Conservation (phyloP, 805 yeast genomes). For the Candida ficus region DNA sequence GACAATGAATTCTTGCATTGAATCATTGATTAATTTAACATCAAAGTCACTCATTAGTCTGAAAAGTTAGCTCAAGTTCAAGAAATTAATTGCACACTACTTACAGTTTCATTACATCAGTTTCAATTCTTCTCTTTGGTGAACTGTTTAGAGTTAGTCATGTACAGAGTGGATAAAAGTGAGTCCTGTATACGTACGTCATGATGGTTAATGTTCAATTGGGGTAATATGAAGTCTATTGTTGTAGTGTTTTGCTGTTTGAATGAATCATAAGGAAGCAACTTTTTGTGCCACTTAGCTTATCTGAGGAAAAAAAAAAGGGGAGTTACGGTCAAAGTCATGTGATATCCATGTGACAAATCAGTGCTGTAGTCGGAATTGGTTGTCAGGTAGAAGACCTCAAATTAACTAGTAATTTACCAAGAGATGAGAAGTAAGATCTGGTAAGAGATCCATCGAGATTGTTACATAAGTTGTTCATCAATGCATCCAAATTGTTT, state of each 20-base stretch:
- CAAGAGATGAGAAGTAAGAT: too few species aligned
- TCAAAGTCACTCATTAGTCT: constrained; percentile 88
- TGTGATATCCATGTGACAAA: not conserved
- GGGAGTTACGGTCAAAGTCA: not conserved
- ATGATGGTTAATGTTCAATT: too few species aligned
- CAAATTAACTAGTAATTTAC: too few species aligned
- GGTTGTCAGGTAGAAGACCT: too few species aligned
- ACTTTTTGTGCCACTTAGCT: not conserved
- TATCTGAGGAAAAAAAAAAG: too few species aligned
- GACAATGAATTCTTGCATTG: constrained; percentile 81
- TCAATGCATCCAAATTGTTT: not conserved
- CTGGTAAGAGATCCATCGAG: too few species aligned
- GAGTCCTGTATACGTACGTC: constrained; percentile 1
- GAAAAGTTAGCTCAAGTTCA: not conserved
- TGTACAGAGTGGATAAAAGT: too few species aligned
- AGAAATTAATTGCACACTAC: too few species aligned
- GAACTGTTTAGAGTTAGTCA: constrained; percentile 13
- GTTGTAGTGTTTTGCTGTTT: too few species aligned
- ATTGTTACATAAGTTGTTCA: not conserved
- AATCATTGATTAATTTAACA: constrained; percentile 76
- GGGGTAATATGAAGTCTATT: too few species aligned
- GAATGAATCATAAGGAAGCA: not conserved
- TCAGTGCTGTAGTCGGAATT: too few species aligned
- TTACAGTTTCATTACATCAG: constrained; percentile 91
- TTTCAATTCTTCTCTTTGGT: constrained; percentile 58